phyloP scores from a whole-genome alignment of 768 basidiomycete genomes.

The Punctularia strigosozonata region DNA sequence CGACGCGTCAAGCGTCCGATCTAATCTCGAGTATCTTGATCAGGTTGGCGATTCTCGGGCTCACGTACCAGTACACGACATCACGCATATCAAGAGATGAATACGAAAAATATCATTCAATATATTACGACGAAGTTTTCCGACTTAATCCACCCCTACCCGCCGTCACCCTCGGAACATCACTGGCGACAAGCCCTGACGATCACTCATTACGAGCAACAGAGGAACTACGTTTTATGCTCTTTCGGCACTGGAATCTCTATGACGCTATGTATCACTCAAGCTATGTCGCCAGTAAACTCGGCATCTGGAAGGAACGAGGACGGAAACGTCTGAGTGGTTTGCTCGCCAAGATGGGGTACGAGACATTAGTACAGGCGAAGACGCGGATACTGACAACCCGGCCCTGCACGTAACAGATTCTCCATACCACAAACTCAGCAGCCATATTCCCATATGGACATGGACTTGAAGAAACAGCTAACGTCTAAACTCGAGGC shows the following conservation, averaged over 20 bases:
- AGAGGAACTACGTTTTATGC: slow-evolving; percentile 88
- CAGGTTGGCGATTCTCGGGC: slow-evolving; percentile 87
- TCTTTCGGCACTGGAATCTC: slow-evolving; percentile 95
- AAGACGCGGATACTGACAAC: slow-evolving; percentile 1
- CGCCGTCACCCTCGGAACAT: too few species aligned
- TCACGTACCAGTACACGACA: slow-evolving; percentile 86
- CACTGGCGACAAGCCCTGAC: slow-evolving; percentile 44
- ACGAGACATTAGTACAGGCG: slow-evolving; percentile 12
- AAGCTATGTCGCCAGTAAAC: slow-evolving; percentile 86
- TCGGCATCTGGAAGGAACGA: slow-evolving; percentile 94
- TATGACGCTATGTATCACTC: slow-evolving; percentile 99
- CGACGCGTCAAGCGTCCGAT: background rate
- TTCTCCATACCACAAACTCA: slow-evolving; percentile 93
- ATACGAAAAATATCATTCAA: slow-evolving; percentile 72
- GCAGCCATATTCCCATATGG: slow-evolving; percentile 92
- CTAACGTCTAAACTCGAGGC: slow-evolving; percentile 75
- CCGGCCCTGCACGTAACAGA: slow-evolving; percentile 32
- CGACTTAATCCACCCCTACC: slow-evolving; percentile 68
- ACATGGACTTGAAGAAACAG: slow-evolving; percentile 79
- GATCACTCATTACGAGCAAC: slow-evolving; percentile 72
- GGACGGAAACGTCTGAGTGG: slow-evolving; percentile 85
- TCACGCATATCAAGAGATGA: slow-evolving; percentile 77
- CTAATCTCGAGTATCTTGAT: background rate
- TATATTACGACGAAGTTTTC: slow-evolving; percentile 87
- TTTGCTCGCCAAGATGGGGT: slow-evolving; percentile 98